A percentile compares a stretch with the other conserved stretches of the same genome.
phyloP scores from a whole-genome alignment of 2,329 filamentous ascomycete species.

The Sarocladium brachiariae region DNA sequence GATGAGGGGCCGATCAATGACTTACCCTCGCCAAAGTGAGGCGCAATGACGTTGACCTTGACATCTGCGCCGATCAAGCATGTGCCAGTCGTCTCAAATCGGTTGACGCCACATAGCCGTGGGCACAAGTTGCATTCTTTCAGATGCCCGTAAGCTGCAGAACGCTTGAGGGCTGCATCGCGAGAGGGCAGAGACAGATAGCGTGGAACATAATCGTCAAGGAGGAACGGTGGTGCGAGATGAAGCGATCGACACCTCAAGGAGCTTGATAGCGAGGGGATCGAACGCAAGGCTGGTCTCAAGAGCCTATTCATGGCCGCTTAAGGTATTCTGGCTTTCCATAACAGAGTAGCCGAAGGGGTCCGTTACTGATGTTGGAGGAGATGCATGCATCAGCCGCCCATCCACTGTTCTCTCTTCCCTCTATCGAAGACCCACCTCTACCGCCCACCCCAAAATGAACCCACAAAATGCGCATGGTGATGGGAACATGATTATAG shows the following conservation, averaged over 20 bases:
- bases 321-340: neutral
- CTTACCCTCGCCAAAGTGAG: slow-evolving; percentile 72
- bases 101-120: slow-evolving; percentile 68
- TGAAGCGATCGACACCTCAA: slow-evolving; percentile 31
- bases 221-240: slow-evolving; percentile 58
- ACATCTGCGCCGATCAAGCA: slow-evolving; percentile 71
- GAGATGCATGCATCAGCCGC: too few species aligned
- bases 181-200: slow-evolving; percentile 62
- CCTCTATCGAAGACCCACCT: too few species aligned
- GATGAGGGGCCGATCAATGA: slow-evolving; percentile 10
- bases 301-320: neutral
- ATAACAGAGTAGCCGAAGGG: neutral
- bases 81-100: slow-evolving; percentile 70
- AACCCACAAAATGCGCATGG: too few species aligned
- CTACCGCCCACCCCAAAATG: too few species aligned
- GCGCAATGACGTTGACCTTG: slow-evolving; percentile 78
- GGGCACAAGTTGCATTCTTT: slow-evolving; percentile 77
- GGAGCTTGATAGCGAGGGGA: neutral
- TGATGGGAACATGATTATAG: too few species aligned
- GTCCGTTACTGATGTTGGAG: neutral
- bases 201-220: slow-evolving; percentile 67
- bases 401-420: too few species aligned
- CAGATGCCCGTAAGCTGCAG: slow-evolving; percentile 66
- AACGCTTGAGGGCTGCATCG: slow-evolving; percentile 67
- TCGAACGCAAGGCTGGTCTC: neutral